Evolutionary conservation across 495 filamentous ascomycete species (phyloP), one percentile per base, ranked within the genome.

Genomic region (Penicillium egyptiacum): DNA sequence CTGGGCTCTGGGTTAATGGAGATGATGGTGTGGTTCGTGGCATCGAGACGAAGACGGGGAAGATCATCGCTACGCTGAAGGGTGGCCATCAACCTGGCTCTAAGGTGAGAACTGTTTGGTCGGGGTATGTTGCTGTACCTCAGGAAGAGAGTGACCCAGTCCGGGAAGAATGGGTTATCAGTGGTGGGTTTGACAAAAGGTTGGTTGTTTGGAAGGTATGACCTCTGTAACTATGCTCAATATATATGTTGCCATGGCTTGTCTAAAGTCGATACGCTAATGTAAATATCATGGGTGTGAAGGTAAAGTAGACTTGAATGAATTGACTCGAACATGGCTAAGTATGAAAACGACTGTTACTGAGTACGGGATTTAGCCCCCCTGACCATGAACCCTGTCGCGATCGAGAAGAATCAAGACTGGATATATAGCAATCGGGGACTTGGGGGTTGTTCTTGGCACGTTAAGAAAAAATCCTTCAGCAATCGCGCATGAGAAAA

Each of bases 381-480:
- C 82, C 84, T 55, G 86, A 91, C 86, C 89, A 96, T 92, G 88
- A 91, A 96, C 90, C 82, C 76, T 77, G 59, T 76, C 77, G 72
- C 83, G 83, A 84, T 77, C 57, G 77, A 66, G 67, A 76, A 80
- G 75, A 55, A 52, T 72, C 69, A 79, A 59, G 74, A 75, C 78
- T 87, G 90, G 91, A 89, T 96, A 94, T 92, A 89, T 96, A 96
- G 92, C 88, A 83, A 85, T 59, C 49, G 83, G 78, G 83, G 85
- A 87, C 73, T 59, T 71, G 66, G 63, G 60, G 65, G 65, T 79
- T 76, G 70, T 70, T 98, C 86, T 97, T 79, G 94, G 94, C 94
- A 98, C 89, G 91, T 87, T 56, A 61, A 66, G 80, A 80, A 87
- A 77, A 70, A 79, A 88, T 93, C 94, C 94, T 98, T 98, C 93